These are phyloP conservation scores for Theobroma cacao DNA, from an alignment of 345 rosid genomes.

Conservation along the genomic window DNA sequence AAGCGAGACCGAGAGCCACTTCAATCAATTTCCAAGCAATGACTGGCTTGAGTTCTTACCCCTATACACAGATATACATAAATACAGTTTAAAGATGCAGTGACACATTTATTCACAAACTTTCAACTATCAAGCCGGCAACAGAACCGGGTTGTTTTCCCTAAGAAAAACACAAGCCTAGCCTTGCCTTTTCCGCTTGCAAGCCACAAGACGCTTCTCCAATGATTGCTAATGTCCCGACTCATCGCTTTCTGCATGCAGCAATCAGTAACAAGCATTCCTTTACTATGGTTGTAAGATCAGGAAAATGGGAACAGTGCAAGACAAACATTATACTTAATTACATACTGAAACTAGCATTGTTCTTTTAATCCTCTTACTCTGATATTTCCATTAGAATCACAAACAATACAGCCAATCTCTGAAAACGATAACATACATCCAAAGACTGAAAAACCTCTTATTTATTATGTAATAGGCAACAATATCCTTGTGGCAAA, in stretches of 20 bases:
- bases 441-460: too few species aligned
- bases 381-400: too few species aligned
- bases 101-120: background rate
- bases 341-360: too few species aligned
- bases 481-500: too few species aligned
- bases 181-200: background rate
- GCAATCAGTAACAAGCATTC: background rate
- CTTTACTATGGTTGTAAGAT: background rate
- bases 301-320: background rate
- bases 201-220: background rate
- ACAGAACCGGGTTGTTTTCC: background rate
- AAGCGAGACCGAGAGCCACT: too few species aligned
- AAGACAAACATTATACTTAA: too few species aligned
- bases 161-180: background rate
- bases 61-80: constrained; percentile 11
- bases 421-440: too few species aligned
- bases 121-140: background rate
- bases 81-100: background rate
- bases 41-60: background rate
- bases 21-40: too few species aligned
- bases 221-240: background rate
- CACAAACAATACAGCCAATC: too few species aligned
- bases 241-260: background rate
- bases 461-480: background rate
- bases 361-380: too few species aligned